Evolutionary conservation across 2,329 filamentous ascomycete genomes (phyloP).

Genomic region (Colletotrichum sp.): DNA sequence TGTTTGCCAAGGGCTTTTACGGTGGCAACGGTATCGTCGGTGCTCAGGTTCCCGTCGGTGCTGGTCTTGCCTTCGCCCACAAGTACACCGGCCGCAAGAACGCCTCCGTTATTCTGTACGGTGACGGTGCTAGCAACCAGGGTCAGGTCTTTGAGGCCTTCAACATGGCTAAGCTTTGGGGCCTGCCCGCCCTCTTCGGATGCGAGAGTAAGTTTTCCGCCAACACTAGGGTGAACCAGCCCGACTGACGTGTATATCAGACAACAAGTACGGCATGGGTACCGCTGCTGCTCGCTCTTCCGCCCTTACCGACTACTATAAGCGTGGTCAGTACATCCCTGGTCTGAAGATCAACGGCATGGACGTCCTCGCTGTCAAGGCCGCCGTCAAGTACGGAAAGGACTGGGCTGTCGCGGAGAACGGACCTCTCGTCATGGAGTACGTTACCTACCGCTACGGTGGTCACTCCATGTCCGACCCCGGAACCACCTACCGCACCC

Average conservation of each 20-base stretch:
- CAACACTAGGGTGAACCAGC: neutral
- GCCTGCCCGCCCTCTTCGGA: conserved; percentile 91
- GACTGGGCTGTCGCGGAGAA: conserved; percentile 83
- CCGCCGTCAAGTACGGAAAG: conserved; percentile 92
- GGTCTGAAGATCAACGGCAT: conserved; percentile 99
- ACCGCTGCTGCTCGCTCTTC: conserved; percentile 93
- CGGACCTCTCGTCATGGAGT: conserved; percentile 95
- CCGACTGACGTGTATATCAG: conserved; percentile 50
- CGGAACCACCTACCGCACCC: conserved; percentile 97
- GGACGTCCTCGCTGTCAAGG: conserved; percentile 98
- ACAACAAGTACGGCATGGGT: conserved; percentile 99
- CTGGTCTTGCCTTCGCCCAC: conserved; percentile 95
- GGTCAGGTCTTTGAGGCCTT: conserved; percentile 99
- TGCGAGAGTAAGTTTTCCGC: conserved; percentile 83
- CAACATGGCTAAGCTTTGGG: conserved; percentile 99
- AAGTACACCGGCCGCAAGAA: conserved; percentile 90
- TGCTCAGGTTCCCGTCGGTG: conserved; percentile 96
- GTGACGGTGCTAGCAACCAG: conserved; percentile 98
- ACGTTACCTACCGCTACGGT: conserved; percentile 98
- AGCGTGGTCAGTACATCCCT: conserved; percentile 99
- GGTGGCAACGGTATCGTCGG: conserved; percentile 99
- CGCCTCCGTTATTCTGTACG: conserved; percentile 88
- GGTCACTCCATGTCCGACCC: conserved; percentile 99
- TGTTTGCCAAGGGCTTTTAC: conserved; percentile 98
- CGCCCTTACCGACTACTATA: conserved; percentile 99